Conservation (phyloP, 139 green algal genomes). For the Chlorella sp. region DNA sequence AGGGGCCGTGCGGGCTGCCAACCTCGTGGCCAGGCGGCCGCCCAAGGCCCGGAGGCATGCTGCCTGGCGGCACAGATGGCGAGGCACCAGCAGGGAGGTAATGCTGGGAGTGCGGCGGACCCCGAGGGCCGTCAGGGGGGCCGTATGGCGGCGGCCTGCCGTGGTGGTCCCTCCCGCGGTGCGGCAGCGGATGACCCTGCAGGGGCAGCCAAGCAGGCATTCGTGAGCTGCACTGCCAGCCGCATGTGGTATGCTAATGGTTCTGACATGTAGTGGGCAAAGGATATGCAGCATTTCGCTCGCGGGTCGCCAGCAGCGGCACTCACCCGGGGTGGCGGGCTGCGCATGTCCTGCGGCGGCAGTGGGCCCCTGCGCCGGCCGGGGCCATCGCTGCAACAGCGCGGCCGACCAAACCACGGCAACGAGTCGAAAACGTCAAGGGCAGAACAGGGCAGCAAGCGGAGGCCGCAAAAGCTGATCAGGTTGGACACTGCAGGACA, state of each 20-base stretch:
- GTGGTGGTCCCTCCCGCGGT: no score
- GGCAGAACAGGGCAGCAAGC: neutral
- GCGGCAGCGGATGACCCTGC: neutral
- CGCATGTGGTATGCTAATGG: no score
- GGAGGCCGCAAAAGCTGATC: neutral
- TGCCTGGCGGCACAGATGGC: neutral
- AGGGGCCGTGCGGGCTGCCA: neutral
- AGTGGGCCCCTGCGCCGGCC: neutral
- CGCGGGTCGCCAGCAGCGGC: neutral
- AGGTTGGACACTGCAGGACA: neutral
- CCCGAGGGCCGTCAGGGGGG: neutral
- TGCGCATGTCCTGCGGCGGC: neutral
- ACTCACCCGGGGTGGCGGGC: neutral
- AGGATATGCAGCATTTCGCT: no score
- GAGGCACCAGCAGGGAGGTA: neutral
- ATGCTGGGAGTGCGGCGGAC: neutral
- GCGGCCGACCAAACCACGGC: no score
- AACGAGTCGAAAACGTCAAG: no score
- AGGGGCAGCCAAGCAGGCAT: neutral
- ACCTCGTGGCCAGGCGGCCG: neutral
- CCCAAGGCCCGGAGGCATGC: neutral
- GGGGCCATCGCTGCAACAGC: neutral
- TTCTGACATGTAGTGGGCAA: no score
- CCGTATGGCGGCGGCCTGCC: neutral
- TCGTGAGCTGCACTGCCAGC: no score